phyloP scores from a whole-genome alignment of 768 basidiomycete genomes.

The Rhizopogon salebrosus region DNA sequence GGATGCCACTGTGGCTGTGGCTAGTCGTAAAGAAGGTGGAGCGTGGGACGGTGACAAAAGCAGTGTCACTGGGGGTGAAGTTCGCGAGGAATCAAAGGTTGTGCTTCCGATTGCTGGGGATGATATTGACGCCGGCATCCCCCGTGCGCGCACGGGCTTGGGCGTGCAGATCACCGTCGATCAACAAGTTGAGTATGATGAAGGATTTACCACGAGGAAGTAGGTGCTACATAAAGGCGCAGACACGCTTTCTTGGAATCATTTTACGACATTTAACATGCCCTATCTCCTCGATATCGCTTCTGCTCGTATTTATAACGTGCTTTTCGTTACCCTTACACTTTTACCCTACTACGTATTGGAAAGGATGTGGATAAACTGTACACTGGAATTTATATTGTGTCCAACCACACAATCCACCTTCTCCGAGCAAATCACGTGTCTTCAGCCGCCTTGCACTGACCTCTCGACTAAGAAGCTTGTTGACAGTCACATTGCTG shows the following conservation, averaged over 20 bases:
- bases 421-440: too few relatives aligned
- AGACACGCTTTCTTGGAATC: not conserved
- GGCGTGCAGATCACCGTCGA: slow-evolving; percentile 62
- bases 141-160: slow-evolving; percentile 13
- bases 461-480: too few relatives aligned
- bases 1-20: slow-evolving; percentile 46
- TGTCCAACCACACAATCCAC: too few relatives aligned
- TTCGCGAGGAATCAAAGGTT: slow-evolving; percentile 32
- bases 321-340: not conserved
- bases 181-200: slow-evolving; percentile 49
- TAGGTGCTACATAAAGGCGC: slow-evolving; percentile 4
- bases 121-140: slow-evolving; percentile 16
- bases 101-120: slow-evolving; percentile 29
- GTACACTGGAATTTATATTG: not conserved
- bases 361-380: not conserved
- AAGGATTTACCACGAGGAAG: slow-evolving; percentile 10
- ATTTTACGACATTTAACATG: not conserved
- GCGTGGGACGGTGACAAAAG: slow-evolving; percentile 32
- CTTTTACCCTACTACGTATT: not conserved
- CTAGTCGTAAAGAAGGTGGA: slow-evolving; percentile 41
- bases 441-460: too few relatives aligned
- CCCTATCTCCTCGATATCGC: not conserved
- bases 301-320: not conserved
- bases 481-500: too few relatives aligned
- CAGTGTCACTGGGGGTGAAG: slow-evolving; percentile 28